Base-by-base conservation (phyloP, 306 rosid genomes). In the Vigna hirtella region DNA sequence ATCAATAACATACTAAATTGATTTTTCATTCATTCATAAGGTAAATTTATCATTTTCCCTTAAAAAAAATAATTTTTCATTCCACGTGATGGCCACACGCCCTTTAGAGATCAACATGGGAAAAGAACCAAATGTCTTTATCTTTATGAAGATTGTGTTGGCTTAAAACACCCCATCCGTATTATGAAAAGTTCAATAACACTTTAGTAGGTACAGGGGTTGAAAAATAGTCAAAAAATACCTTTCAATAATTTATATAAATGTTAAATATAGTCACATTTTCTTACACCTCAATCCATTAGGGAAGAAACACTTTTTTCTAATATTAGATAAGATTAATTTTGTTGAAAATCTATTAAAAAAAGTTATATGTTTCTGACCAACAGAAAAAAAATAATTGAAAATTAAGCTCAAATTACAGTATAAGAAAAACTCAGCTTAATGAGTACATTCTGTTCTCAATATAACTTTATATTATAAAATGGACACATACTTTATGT, bases 11-110 rank as follows among this genome's bases (percentile, higher is more conserved):
- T 38, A 7, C 7, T 6, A 38, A 38, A 7, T 38, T 1, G 6
- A 34, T 34, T 34, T 34, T 7, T 34, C 28, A 38, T 40, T 66
- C 0, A 1, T 34, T 34, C 6, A 0, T 34, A 5, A 4, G 7
- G 7, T 34, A 34, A 34, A 5, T 6, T 34, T 34, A 34, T 34
- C 7, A 34, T 34, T 34, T 34, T 1, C 0, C 20, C 18, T 32
- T 6, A 13, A 26, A 2, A 2, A 26, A 26, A 26, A 40, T 20
- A 20, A 17, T 0, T 20, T 36, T 52, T 71, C 1, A 47, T 20
- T 61, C 72, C 83, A 71, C 52, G 56, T 61, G 83, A 22, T 13
- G 50, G 77, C 45, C 83, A 79, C 83, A 71, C 77, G 72, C 77
- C 77, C 40, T 20, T 70, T 2, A 14, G 16, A 28, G 2, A 69